Evolutionary conservation across 2,329 filamentous ascomycete genomes (phyloP).

Genomic region (Neoscytalidium dimidiatum): DNA sequence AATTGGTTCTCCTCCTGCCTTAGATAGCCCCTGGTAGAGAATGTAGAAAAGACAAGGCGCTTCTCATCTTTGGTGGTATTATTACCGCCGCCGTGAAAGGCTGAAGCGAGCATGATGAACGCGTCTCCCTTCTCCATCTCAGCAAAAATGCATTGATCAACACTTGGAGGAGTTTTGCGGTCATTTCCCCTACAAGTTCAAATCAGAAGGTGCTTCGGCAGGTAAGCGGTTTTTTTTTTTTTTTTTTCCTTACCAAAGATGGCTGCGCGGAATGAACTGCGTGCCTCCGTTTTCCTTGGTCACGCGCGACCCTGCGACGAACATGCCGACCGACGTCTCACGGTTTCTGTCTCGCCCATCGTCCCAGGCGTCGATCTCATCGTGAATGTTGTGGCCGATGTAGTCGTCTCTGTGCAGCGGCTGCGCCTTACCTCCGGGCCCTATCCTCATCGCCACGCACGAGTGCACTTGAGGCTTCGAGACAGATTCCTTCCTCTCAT

Average conservation of each 20-base stretch:
- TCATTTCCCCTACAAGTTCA: neutral
- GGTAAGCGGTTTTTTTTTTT: too few species aligned
- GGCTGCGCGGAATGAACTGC: slow-evolving; percentile 3
- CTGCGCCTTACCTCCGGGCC: slow-evolving; percentile 2
- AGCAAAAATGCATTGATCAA: slow-evolving; percentile 15
- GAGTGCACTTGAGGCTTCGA: slow-evolving; percentile 30
- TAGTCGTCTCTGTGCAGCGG: slow-evolving; percentile 16
- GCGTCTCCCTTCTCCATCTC: slow-evolving; percentile 23
- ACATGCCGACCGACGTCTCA: slow-evolving; percentile 11
- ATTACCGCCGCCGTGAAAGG: slow-evolving; percentile 22
- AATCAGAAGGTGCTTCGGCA: too few species aligned
- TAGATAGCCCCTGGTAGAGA: slow-evolving; percentile 10
- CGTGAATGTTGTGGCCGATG: slow-evolving; percentile 12
- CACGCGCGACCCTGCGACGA: neutral
- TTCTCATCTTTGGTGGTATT: slow-evolving; percentile 18
- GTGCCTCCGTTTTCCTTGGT: slow-evolving; percentile 15
- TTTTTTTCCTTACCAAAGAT: slow-evolving; percentile 7
- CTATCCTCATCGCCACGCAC: slow-evolving; percentile 22
- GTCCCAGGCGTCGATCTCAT: neutral
- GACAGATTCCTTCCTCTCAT: slow-evolving; percentile 28
- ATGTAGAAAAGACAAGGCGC: slow-evolving; percentile 11
- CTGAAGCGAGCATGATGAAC: slow-evolving; percentile 23
- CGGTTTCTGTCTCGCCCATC: neutral
- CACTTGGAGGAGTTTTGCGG: neutral
- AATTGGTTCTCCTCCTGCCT: slow-evolving; percentile 43